Conservation (phyloP, 208 protist species). For the Herpetomonas tarakana region DNA sequence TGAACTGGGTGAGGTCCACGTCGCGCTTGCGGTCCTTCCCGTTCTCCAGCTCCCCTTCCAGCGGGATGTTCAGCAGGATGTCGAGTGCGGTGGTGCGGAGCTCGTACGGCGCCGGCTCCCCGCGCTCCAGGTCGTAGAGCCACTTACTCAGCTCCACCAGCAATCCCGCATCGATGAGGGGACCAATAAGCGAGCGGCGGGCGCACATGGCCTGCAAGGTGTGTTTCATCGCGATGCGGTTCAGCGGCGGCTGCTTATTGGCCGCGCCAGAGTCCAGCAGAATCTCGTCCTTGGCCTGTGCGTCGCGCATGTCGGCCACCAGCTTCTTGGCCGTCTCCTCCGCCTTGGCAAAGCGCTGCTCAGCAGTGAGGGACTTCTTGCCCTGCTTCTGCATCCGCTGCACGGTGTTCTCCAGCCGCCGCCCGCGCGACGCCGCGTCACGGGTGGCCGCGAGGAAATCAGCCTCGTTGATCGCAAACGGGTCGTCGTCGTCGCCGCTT, state of each 20-base stretch:
- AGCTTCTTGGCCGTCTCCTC: constrained; percentile 18
- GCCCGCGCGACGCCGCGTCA: constrained; percentile 3
- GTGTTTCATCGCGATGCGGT: constrained; percentile 44
- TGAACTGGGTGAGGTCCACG: constrained; percentile 48
- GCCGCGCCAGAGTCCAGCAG: not conserved
- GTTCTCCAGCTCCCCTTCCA: constrained; percentile 45
- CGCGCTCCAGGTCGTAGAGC: constrained; percentile 59
- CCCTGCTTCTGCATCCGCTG: constrained; percentile 19
- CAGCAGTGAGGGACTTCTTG: constrained; percentile 12
- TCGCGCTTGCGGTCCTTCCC: constrained; percentile 5
- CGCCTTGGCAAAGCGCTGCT: not conserved
- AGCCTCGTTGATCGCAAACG: constrained; percentile 13
- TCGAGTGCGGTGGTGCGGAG: constrained; percentile 71
- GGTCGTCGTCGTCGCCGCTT: constrained; percentile 5
- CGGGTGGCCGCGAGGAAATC: not conserved
- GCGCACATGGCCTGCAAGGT: constrained; percentile 47
- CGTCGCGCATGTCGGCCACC: constrained; percentile 8
- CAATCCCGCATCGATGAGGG: constrained; percentile 62
- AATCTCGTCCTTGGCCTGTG: constrained; percentile 5
- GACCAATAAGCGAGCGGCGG: constrained; percentile 29
- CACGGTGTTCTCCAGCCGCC: constrained; percentile 11
- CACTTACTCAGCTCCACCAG: constrained; percentile 78
- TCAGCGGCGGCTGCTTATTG: constrained; percentile 39
- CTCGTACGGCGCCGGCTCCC: constrained; percentile 58
- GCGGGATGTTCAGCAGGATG: constrained; percentile 61